Percentiles rank a stretch among this genome's conserved stretches.
phyloP scores from a whole-genome alignment of 768 basidiomycete genomes.

The Scleroderma citrinum region DNA sequence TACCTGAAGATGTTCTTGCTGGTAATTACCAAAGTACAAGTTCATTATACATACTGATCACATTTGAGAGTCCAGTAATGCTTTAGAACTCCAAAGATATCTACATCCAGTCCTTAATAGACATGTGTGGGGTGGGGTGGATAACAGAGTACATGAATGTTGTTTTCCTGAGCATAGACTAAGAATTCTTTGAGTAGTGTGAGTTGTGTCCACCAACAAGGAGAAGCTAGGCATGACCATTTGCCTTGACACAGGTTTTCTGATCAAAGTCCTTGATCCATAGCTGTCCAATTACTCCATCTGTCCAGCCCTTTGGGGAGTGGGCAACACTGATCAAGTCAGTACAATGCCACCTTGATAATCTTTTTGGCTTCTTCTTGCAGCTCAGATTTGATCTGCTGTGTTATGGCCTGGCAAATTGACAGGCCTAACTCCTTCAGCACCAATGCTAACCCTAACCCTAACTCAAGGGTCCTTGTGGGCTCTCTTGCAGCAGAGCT shows the following conservation, averaged over 20 bases:
- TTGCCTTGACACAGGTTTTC: conserved; percentile 19
- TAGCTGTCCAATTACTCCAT: conserved; percentile 19
- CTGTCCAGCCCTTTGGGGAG: conserved; percentile 20
- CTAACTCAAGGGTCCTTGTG: too few species aligned
- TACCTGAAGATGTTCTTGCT: too few species aligned
- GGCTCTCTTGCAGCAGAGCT: too few species aligned
- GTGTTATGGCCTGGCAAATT: too few species aligned
- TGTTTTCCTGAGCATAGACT: conserved; percentile 22
- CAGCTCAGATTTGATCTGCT: too few species aligned
- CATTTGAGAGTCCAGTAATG: conserved; percentile 12
- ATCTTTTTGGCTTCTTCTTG: too few species aligned
- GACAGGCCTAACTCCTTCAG: too few species aligned
- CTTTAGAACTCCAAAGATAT: conserved; percentile 30
- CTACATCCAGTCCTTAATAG: conserved; percentile 39
- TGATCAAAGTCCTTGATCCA: conserved; percentile 27
- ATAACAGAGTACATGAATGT: conserved; percentile 38
- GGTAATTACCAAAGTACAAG: too few species aligned
- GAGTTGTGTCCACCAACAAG: conserved; percentile 13
- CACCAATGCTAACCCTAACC: too few species aligned
- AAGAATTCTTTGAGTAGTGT: conserved; percentile 17
- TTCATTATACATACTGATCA: too few species aligned
- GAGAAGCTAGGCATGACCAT: conserved; percentile 23
- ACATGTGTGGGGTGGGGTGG: conserved; percentile 41
- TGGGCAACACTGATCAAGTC: too few species aligned
- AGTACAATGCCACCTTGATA: too few species aligned